Base-by-base conservation (phyloP, 2,329 filamentous ascomycete genomes). In the Dactylellina haptotyla region DNA sequence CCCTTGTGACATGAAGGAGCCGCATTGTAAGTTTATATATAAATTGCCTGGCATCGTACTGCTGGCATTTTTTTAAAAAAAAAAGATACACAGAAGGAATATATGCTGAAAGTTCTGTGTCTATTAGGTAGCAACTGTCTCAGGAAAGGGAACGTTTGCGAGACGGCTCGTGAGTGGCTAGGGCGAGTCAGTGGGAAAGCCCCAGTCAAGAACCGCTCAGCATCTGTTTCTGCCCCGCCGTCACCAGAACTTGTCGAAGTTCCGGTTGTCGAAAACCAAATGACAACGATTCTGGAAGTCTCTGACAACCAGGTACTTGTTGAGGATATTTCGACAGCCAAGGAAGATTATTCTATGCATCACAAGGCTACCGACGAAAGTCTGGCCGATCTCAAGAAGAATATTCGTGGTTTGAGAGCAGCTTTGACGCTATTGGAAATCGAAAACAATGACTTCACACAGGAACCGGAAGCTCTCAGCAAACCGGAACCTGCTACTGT, bases 341-440 rank as follows among this genome's bases (percentile, higher is more conserved):
- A 46, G 20, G 58, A 72, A 34, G 67, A 64, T 26, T 72, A 73
- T 54, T 61, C 69, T 18, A 34, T 45, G 20, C 54, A 65, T 12
- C 61, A 73, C 30, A 54, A 59, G 48, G 61, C 67, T 20, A 66
- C 69, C 12, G 61, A 73, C 39, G 69, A 73, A 43, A 62, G 69
- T 25, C 28, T 73, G 39, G 61, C 45, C 20, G 69, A 66, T 18
- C 45, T 73, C 18, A 73, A 73, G 48, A 73, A 73, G 56, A 73
- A 66, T 20, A 66, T 73, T 37, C 69, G 69, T 26, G 69, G 61
- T 18, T 50, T 73, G 32, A 61, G 54, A 30, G 69, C 61, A n/a
- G 54, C 61, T 32, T 46, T 73, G 14, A 61, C 53, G 14, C 32
- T 73, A 9, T 45, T 66, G 30, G 61, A 63, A 41, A 58, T 48